Evolutionary conservation across 352 stramenopile species (phyloP), one percentile per base, ranked within the genome.

Genomic region (Globisporangium carolinianum): DNA sequence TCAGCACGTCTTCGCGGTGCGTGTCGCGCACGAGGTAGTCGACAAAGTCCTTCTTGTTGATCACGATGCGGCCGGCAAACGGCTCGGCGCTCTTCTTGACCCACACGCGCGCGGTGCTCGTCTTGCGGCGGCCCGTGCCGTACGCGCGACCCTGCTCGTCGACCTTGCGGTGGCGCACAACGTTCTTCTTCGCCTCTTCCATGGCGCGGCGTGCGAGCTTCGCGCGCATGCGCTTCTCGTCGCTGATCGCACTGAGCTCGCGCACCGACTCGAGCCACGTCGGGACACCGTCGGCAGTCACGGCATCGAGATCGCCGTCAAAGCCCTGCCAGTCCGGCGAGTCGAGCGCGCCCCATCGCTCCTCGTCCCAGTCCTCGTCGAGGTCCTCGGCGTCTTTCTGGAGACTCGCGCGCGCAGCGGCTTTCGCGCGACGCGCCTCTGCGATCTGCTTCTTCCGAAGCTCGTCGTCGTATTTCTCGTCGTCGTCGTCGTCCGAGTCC

Each of bases 1-100:
- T 71, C 53, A 97, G 74, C 62, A 97, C 74, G 4, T 95, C 73
- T 60, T 98, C 90, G 39, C 92, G 86, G 79, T 98, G 77, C 6
- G 81, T 83, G 60, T 95, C 83, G 35, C 94, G 86, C 53, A 86
- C 73, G 70, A 98, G 97, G 75, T 98, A 98, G 57, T 98, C 85
- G 24, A 94, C 77, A 37, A 98, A 78, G 62, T 96, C 87, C 69
- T 89, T 97, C 66, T 94, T 91, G 83, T 99, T 99, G 60, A 99
- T 79, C 43, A 78, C 70, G 55, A 99, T 87, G 61, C 82, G 75
- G 46, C 94, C 95, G 8, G 75, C 75, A 47, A 96, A 97, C 7
- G 83, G 82, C 66, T 72, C 61, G 12, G 62, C 69, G 35, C 66
- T 72, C 41, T 81, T 81, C 63, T 97, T 94, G 62, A 99, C 85